Base-by-base conservation (phyloP, 2,329 filamentous ascomycete species). In the Ceratocystis cacaofunesta region DNA sequence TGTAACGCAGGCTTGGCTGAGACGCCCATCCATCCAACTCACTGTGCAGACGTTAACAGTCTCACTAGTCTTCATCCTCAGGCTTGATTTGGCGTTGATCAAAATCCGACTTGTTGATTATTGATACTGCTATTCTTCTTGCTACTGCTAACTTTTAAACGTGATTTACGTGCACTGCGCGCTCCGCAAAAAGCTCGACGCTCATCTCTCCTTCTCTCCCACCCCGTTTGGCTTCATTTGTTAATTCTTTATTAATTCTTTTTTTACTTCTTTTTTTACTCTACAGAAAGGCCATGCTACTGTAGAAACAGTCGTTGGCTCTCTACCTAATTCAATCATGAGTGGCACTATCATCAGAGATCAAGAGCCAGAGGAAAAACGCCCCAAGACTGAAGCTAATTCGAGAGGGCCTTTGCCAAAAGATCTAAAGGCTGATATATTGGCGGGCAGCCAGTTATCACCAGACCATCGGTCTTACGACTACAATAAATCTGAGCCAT, bases 1-100 rank as follows among this genome's bases (percentile, higher is more conserved):
- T 36, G 55, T 58, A 30, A 58, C 55, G 55, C 55, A 58, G 28
- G 55, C 55, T 58, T 36, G 36, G 55, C n/a, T 28, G 19, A 58
- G 30, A 58, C 55, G 28, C 7, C 55, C 28, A 32, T 36, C 5
- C 30, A 30, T 25, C 8, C 52, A 57, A 17, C 55, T 30, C 28
- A 58, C 28, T 32, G 28, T 58, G 55, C 55, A 58, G 52, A 22
- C 25, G 17, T 36, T 36, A 19, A 32, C 55, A 10, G 30, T 58
- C 30, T 58, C 28, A 52, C n/a, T 52, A 17, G 55, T 57, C 52
- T 17, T 58, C 55, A 32, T 8, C n/a, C 30, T 58, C 30, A n/a
- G n/a, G 55, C 55, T 58, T 58, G 30, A 58, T 36, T 41, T 58
- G 28, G 4, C 25, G n/a, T 58, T 58, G 28, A 32, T 22, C 55